Evolutionary conservation across 345 rosid species (phyloP), one percentile per base, ranked within the genome.

Genomic region (Salix udensis): DNA sequence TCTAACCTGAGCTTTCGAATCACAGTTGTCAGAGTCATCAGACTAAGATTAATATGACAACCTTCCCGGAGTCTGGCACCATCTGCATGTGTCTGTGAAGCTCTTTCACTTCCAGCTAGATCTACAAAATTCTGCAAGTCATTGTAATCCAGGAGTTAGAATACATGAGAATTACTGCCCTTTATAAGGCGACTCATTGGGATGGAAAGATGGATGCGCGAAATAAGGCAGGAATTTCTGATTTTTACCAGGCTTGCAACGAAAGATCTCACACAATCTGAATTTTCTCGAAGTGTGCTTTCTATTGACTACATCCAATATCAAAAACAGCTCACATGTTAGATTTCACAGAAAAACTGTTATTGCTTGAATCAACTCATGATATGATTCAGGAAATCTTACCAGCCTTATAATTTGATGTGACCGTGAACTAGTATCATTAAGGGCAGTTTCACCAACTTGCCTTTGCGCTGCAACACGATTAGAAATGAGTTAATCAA

Each of bases 71-170:
- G 98, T 84, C 99, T 87, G 70, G 97, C 88, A 53, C 99, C 99
- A 69, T 96, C 99, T 42, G 97, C 92, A 75, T 94, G 88, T 39
- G 99, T 92, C 80, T 96, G 99, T 75, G 99, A 90, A 18, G 98
- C 98, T 85, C 99, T 89, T 84, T 96, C 99, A 84, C 98, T 94
- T 87, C 99, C 99, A 77, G 99, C 99, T 72, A 96, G 85, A 88
- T 96, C 99, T 62, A 96, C 99, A 74, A 96, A 94, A 86, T 96
- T 96, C 99, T 96, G 90, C 85, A 82, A 83, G 39, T 46, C 70
- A 86, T 78, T 62, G 78, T 73, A n/a, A 60, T 52, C 37, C 82
- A 67, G 37, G 2, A 76, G 67, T 53, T 71, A 72, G 4, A 70
- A 48, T 58, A 23, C 64, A 58, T 11, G 23, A n/a, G 28, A n/a